Evolutionary conservation across 108 stramenopile genomes (phyloP).

Genomic region (Cyclostephanos tholiformis): DNA sequence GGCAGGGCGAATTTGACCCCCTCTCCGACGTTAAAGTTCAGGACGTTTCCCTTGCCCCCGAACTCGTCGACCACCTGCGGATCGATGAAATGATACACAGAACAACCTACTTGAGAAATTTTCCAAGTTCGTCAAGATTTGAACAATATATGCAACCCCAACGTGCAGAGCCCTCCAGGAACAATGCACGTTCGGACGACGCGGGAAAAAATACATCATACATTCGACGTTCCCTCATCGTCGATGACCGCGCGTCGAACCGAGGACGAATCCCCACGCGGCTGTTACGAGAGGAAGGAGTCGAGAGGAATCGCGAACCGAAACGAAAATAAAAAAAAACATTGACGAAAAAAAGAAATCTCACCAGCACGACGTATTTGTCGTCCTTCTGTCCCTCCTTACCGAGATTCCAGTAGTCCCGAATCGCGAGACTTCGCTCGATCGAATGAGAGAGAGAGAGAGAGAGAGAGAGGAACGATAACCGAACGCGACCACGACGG

Average conservation of each 20-base stretch:
- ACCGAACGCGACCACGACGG: no score
- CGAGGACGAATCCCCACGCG: no score
- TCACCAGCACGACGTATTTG: constrained; percentile 80
- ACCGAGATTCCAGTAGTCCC: constrained; percentile 89
- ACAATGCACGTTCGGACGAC: no score
- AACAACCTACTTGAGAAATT: no score
- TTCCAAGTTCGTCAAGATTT: not conserved
- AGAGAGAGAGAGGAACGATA: not conserved
- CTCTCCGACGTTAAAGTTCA: constrained; percentile 91
- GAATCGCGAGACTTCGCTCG: constrained; percentile 46
- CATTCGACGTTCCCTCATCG: no score
- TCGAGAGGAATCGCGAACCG: no score
- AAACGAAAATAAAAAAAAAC: no score
- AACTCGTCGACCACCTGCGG: constrained; percentile 78
- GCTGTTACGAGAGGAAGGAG: no score
- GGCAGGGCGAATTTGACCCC: constrained; percentile 84
- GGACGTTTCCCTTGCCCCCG: constrained; percentile 81
- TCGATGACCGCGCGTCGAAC: no score
- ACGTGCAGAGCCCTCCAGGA: no score
- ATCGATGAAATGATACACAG: not conserved
- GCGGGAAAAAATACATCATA: no score
- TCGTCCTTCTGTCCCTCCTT: constrained; percentile 90
- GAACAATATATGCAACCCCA: no score
- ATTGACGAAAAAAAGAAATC: not conserved
- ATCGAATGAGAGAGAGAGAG: not conserved